phyloP scores from a whole-genome alignment of 225 moss, liverwort and hornwort genomes.

The Neckera pumila region DNA sequence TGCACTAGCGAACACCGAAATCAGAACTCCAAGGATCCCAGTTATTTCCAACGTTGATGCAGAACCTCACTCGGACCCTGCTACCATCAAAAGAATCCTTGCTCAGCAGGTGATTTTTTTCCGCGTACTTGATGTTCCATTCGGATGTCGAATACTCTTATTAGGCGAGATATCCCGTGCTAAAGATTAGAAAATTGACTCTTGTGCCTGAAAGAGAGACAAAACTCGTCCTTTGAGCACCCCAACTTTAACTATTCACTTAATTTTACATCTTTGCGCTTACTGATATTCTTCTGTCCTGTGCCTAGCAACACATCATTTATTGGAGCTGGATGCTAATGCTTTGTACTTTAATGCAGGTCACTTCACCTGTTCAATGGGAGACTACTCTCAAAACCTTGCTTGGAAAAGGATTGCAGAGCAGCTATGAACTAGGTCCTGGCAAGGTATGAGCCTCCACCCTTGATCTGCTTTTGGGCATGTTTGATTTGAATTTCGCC shows the following conservation, averaged over 20 bases:
- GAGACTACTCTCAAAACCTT: constrained; percentile 74
- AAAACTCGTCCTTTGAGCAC: not conserved
- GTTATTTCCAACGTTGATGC: constrained; percentile 98
- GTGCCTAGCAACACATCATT: not conserved
- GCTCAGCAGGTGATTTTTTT: constrained; percentile 66
- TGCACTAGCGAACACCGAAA: constrained; percentile 67
- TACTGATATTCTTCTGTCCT: not conserved
- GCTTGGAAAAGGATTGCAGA: constrained; percentile 88
- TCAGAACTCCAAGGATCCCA: constrained; percentile 83
- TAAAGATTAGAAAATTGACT: not conserved
- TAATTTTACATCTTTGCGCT: not conserved
- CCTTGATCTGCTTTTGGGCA: not conserved
- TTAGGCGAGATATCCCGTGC: not conserved
- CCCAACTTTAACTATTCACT: not conserved
- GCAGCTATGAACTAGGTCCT: constrained; percentile 91
- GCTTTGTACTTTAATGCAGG: constrained; percentile 22
- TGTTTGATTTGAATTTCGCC: not conserved
- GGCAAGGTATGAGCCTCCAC: constrained; percentile 56
- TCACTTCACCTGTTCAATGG: constrained; percentile 96
- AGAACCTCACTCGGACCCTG: constrained; percentile 84
- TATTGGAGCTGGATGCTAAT: not conserved
- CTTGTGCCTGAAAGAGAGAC: not conserved
- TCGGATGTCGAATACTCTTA: not conserved
- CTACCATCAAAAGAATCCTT: constrained; percentile 73
- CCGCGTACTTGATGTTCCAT: not conserved